phyloP scores from a whole-genome alignment of 1,139 yeast species.

The Debaryomyces singareniensis region DNA sequence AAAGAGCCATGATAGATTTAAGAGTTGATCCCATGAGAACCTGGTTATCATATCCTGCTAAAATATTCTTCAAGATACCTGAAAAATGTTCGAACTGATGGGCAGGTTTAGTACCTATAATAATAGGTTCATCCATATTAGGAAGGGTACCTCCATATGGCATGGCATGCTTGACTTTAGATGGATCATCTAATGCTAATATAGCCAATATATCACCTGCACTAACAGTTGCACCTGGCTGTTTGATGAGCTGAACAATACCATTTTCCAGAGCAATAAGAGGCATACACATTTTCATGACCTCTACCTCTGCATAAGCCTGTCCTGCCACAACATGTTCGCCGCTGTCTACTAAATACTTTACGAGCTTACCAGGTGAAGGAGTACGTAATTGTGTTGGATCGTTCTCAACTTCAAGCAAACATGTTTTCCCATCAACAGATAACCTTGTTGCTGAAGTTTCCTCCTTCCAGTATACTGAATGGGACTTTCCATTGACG shows the following conservation, averaged over 20 bases:
- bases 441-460: slow-evolving; percentile 93
- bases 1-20: slow-evolving; percentile 60
- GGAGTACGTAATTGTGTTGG: slow-evolving; percentile 99
- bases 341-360: slow-evolving; percentile 89
- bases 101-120: slow-evolving; percentile 78
- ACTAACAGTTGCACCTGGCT: slow-evolving; percentile 94
- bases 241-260: slow-evolving; percentile 84
- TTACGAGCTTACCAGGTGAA: slow-evolving; percentile 96
- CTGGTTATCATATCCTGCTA: slow-evolving; percentile 91
- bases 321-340: slow-evolving; percentile 91
- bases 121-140: slow-evolving; percentile 73
- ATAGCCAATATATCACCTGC: slow-evolving; percentile 98
- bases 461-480: slow-evolving; percentile 97
- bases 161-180: slow-evolving; percentile 93
- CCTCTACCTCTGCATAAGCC: slow-evolving; percentile 97
- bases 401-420: slow-evolving; percentile 90
- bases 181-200: slow-evolving; percentile 89
- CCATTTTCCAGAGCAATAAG: slow-evolving; percentile 91
- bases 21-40: slow-evolving; percentile 84
- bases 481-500: slow-evolving; percentile 87
- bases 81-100: slow-evolving; percentile 61
- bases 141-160: slow-evolving; percentile 95
- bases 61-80: slow-evolving; percentile 64
- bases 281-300: slow-evolving; percentile 98
- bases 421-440: slow-evolving; percentile 90